phyloP scores from a whole-genome alignment of 768 basidiomycete species.

The Lactarius tabidus region DNA sequence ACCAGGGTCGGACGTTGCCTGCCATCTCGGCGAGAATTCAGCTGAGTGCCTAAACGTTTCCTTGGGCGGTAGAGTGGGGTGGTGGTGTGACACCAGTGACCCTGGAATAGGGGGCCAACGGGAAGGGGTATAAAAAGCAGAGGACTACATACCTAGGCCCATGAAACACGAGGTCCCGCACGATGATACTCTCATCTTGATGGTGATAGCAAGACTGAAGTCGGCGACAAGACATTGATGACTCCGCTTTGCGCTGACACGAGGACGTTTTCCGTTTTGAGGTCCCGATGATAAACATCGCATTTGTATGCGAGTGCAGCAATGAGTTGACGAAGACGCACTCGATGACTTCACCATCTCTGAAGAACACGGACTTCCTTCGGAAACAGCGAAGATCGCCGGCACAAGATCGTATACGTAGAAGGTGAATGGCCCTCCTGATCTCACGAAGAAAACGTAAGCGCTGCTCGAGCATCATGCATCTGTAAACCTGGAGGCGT shows the following conservation, averaged over 20 bases:
- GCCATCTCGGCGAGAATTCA: constrained; percentile 19
- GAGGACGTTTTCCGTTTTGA: too few relatives aligned
- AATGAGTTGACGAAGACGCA: constrained; percentile 12
- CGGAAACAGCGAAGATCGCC: constrained; percentile 12
- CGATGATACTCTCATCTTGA: neutral
- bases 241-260: neutral
- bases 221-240: constrained; percentile 8
- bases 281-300: neutral
- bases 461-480: too few relatives aligned
- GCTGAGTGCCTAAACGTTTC: constrained; percentile 19
- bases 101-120: neutral
- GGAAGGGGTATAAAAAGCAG: fast-evolving
- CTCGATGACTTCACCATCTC: constrained; percentile 15
- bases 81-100: neutral
- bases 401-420: constrained; percentile 20
- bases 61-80: neutral
- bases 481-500: too few relatives aligned
- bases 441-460: constrained; percentile 78
- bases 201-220: constrained; percentile 19
- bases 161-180: constrained; percentile 19
- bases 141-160: constrained; percentile 15
- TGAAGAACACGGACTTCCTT: constrained; percentile 9
- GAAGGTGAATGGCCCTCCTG: constrained; percentile 60
- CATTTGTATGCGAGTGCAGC: constrained; percentile 13
- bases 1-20: constrained; percentile 7